phyloP scores from a whole-genome alignment of 257 asterid species.

The Leonotis leonurus region DNA sequence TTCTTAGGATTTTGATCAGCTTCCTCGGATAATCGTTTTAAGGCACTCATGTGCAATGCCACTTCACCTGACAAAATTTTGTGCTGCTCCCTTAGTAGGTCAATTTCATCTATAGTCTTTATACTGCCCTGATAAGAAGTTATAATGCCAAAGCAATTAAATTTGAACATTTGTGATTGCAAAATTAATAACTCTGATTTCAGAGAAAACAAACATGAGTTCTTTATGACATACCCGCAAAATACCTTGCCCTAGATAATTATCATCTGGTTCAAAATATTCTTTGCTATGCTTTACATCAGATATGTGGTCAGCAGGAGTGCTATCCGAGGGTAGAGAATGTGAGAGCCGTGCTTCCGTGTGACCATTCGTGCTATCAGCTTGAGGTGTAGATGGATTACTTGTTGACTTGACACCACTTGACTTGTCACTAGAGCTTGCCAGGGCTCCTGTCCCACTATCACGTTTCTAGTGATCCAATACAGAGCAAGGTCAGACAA shows the following conservation, averaged over 20 bases:
- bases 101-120: conserved; percentile 75
- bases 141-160: conserved; percentile 10
- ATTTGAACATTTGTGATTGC: conserved; percentile 2
- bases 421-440: conserved; percentile 87
- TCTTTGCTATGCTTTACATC: conserved; percentile 51
- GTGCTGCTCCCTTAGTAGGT: conserved; percentile 85
- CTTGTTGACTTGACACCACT: conserved; percentile 83
- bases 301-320: conserved; percentile 47
- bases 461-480: conserved; percentile 68
- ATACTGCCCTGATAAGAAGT: conserved; percentile 47
- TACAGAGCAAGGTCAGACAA: conserved; percentile 20
- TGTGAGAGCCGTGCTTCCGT: conserved; percentile 61
- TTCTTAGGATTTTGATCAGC: conserved; percentile 53
- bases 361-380: conserved; percentile 50
- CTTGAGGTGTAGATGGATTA: conserved; percentile 88
- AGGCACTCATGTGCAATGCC: conserved; percentile 75
- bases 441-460: conserved; percentile 62
- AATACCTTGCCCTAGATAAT: conserved; percentile 56
- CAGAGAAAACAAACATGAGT: conserved; percentile 13
- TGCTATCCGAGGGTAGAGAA: conserved; percentile 61
- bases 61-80: conserved; percentile 88
- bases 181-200: not conserved
- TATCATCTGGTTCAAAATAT: conserved; percentile 47
- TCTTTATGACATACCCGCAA: conserved; percentile 52
- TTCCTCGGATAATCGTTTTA: conserved; percentile 76